Percentiles rank a stretch among this genome's conserved stretches.
phyloP scores from a whole-genome alignment of 768 basidiomycete genomes.

The Tricholoma saponaceum region DNA sequence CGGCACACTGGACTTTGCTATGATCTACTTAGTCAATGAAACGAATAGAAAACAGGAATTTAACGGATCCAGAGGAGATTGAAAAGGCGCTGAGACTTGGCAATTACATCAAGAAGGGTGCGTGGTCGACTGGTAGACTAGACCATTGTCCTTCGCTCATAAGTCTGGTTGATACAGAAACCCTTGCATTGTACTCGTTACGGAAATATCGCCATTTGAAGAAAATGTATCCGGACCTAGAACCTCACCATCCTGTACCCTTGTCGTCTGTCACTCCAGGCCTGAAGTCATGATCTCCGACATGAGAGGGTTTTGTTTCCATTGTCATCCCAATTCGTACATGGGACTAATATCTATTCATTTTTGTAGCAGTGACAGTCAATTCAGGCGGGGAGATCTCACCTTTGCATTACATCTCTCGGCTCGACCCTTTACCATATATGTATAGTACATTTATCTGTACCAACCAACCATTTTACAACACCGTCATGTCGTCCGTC shows the following conservation, averaged over 20 bases:
- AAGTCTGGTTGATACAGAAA: conserved; percentile 57
- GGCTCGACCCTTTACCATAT: background rate
- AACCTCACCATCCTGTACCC: conserved; percentile 2
- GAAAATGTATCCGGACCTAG: conserved; percentile 54
- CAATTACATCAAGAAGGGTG: conserved; percentile 86
- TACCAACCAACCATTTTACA: background rate
- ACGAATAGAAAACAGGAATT: conserved; percentile 56
- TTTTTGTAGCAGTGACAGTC: background rate
- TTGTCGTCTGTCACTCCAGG: background rate
- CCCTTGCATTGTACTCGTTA: conserved; percentile 75
- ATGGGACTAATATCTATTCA: background rate
- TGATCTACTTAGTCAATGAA: conserved; percentile 1
- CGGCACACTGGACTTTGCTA: background rate
- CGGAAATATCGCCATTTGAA: conserved; percentile 81
- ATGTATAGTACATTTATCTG: background rate
- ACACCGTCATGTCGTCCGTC: background rate
- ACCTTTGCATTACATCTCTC: background rate
- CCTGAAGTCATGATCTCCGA: background rate
- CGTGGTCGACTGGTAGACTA: conserved; percentile 11
- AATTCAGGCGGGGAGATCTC: background rate
- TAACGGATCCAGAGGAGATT: conserved; percentile 68
- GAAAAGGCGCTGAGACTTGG: conserved; percentile 71
- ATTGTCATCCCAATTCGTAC: background rate
- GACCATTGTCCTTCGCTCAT: background rate
- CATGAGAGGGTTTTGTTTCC: background rate